Base-by-base conservation (phyloP, 2,329 filamentous ascomycete genomes). In the Pseudogymnoascus verrucosus region DNA sequence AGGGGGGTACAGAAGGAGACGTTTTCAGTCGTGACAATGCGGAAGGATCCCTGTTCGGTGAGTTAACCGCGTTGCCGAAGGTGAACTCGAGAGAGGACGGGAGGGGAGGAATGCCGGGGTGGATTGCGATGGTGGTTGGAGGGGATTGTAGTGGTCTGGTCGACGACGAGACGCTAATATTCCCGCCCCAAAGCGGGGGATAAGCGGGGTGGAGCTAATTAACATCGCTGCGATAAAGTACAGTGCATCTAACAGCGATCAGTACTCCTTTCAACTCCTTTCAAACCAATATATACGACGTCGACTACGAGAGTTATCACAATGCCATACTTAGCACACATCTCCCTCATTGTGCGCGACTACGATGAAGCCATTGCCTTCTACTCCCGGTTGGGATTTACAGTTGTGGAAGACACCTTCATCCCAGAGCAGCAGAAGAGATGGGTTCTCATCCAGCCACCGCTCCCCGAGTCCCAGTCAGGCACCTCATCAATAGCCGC, bases 51-150 rank as follows among this genome's bases (percentile, higher is more conserved):
- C 34, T 76, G 72, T 21, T 85, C 81, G 3, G 84, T 87, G 67
- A 87, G 87, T 66, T 88, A 47, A 79, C 78, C 1, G 84, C 84
- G 67, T 88, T 88, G 14, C 80, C 78, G 14, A 87, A 74, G 4
- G 87, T 34, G 42, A n/a, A 26, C 26, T 23, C 7, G 16, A 14
- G 12, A 5, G 21, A 51, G 7, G n/a, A 16, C n/a, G 14, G 3
- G 8, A 11, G 3, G 8, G 6, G 2, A 54, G 14, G 47, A 31
- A 16, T 16, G 47, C 7, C 8, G 14, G 44, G 4, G 28, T 51
- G 21, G 5, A 31, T 16, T 31, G 42, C 2, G n/a, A 4, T 31
- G 26, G 14, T 54, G 8, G 47, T 54, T 54, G 12, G 4, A 28
- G 26, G 31, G 7, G 14, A 31, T 31, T 14, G 4, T 54, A 7